Evolutionary conservation across 129 eudicot genomes (phyloP), one percentile per base, ranked within the genome.

Genomic region (Escallonia herrerae): DNA sequence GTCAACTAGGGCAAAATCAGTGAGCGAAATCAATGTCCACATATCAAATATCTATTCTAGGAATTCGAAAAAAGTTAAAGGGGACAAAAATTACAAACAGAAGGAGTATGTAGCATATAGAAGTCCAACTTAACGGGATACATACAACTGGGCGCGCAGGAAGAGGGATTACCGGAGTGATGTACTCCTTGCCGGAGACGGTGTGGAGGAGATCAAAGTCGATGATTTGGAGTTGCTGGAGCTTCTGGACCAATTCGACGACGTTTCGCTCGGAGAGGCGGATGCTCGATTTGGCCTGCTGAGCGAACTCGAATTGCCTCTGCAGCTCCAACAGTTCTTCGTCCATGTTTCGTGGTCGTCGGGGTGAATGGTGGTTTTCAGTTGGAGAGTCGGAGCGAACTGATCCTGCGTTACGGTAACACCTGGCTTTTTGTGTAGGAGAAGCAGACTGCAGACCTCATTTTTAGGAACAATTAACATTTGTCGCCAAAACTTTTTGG

Each of bases 191-290:
- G 87, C 99, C 99, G 78, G 99, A 77, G 66, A 78, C 82, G 11
- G 99, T 93, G 84, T 93, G 99, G 40, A 93, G 99, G 72, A 93
- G 99, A 80, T 89, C 96, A 49, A 86, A 93, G 66, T 89, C 86
- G 74, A 93, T 93, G 73, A 93, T 89, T 2, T 80, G 69, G 75
- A 93, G 95, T 9, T 81, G 81, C 2, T 84, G 99, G 14, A 93
- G 96, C 68, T 93, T 93, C 61, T 89, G 99, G 56, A 93, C 90
- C 72, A 93, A 85, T 74, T 93, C 99, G 65, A 93, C 99, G 42
- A 93, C 99, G 77, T 93, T 93, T 65, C 99, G 83, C 37, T 93
- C 99, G 9, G 99, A 93, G 73, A 89, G 86, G 15, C 99, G 91
- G 7, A 89, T 79, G 82, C 90, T 86, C 42, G 99, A 93, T 77